Conservation (phyloP, 495 filamentous ascomycete species). For the Talaromyces ruber region DNA sequence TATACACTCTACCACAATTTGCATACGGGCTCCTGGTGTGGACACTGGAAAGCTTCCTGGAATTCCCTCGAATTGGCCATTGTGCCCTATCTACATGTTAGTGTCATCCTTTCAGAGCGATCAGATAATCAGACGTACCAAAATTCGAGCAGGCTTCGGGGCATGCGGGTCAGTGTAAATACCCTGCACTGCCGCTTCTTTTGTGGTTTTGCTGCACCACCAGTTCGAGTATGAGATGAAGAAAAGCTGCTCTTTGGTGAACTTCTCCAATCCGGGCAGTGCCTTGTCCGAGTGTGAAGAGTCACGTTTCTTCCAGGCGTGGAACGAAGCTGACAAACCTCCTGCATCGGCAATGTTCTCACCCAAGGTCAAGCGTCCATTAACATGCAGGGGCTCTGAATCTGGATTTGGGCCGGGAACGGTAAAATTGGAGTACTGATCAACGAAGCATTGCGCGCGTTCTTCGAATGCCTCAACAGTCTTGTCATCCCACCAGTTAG, state of each 20-base stretch:
- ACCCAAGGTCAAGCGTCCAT: slow-evolving; percentile 57
- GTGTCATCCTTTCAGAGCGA: background rate
- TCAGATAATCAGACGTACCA: slow-evolving; percentile 26
- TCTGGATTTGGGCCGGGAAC: slow-evolving; percentile 44
- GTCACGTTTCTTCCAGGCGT: slow-evolving; percentile 56
- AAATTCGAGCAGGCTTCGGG: slow-evolving; percentile 50
- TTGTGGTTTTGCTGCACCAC: slow-evolving; percentile 61
- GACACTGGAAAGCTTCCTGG: slow-evolving; percentile 57
- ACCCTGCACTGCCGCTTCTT: slow-evolving; percentile 43
- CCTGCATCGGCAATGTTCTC: slow-evolving; percentile 76
- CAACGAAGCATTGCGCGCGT: slow-evolving; percentile 60
- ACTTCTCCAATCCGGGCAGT: slow-evolving; percentile 56
- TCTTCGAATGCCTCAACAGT: slow-evolving; percentile 55
- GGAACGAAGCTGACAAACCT: slow-evolving; percentile 55
- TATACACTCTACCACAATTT: slow-evolving; percentile 50
- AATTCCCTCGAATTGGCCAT: slow-evolving; percentile 63
- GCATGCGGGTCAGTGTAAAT: slow-evolving; percentile 60
- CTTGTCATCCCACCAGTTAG: slow-evolving; percentile 61
- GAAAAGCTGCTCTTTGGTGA: slow-evolving; percentile 66
- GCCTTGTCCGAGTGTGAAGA: slow-evolving; percentile 41
- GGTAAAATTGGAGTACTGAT: slow-evolving; percentile 59
- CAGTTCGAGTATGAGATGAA: slow-evolving; percentile 57
- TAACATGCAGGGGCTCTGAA: slow-evolving; percentile 53
- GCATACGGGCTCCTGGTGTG: slow-evolving; percentile 54
- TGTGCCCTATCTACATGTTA: slow-evolving; percentile 34